These are phyloP conservation scores for Amanita jacksonii DNA, from an alignment of 768 basidiomycete species.

Conservation along the genomic window DNA sequence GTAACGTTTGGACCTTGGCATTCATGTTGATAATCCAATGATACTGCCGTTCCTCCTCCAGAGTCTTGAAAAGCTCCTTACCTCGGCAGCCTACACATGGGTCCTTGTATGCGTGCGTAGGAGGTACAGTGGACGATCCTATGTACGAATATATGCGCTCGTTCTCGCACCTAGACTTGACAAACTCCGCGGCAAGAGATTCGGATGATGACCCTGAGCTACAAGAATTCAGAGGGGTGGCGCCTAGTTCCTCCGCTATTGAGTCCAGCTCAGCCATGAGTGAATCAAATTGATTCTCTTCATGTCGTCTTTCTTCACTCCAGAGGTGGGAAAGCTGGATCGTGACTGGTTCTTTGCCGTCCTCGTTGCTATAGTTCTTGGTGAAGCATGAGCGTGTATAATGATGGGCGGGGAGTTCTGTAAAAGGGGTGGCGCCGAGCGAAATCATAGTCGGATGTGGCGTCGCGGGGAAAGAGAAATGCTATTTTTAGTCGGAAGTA, in stretches of 20 bases:
- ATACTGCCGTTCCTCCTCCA: neutral
- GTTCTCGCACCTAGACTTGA: neutral
- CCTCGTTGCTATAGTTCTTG: neutral
- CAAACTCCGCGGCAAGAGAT: neutral
- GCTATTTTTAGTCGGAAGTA: too few relatives aligned
- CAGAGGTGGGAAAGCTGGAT: constrained; percentile 4
- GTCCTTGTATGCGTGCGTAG: neutral
- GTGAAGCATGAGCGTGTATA: constrained; percentile 5
- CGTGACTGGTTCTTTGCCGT: neutral
- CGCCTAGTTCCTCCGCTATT: constrained; percentile 5
- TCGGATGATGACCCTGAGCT: neutral
- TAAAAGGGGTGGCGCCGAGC: constrained; percentile 4
- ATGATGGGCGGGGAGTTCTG: constrained; percentile 6
- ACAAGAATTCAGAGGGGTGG: neutral
- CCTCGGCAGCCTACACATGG: neutral
- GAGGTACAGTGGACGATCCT: neutral
- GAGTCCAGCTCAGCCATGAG: constrained; percentile 4
- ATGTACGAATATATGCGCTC: neutral
- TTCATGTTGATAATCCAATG: constrained; percentile 2
- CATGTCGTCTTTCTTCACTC: constrained; percentile 2
- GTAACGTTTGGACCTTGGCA: constrained; percentile 6
- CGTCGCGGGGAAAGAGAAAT: too few relatives aligned
- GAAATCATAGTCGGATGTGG: constrained; percentile 1
- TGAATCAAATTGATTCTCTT: neutral
- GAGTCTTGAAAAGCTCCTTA: neutral